Conservation (phyloP, 2,329 filamentous ascomycete genomes). For the Coniochaeta prunicola region DNA sequence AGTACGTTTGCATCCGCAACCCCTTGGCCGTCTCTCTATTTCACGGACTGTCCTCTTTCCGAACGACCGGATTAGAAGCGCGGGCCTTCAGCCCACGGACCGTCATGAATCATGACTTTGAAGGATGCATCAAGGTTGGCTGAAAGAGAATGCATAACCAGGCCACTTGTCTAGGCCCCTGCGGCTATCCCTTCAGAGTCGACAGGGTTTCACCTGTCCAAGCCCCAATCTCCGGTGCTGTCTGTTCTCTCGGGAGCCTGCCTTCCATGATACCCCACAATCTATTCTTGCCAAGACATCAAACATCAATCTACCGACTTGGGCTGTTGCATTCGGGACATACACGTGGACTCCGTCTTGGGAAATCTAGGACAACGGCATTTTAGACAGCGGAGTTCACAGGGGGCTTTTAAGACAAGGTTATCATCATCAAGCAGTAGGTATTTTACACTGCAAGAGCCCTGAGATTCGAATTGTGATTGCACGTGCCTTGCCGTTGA, state of each 20-base stretch:
- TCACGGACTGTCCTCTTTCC: not conserved
- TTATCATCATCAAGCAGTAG: too few species aligned
- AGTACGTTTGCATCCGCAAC: not conserved
- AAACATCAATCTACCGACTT: not conserved
- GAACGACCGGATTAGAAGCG: not conserved
- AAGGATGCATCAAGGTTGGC: not conserved
- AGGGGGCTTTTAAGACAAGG: too few species aligned
- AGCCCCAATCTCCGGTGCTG: not conserved
- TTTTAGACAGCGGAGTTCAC: too few species aligned
- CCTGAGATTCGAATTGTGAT: too few species aligned
- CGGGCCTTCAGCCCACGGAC: not conserved
- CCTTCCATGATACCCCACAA: not conserved
- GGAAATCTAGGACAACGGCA: too few species aligned
- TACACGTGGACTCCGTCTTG: too few species aligned
- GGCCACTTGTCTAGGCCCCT: not conserved
- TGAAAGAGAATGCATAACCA: not conserved
- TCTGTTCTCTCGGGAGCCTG: not conserved
- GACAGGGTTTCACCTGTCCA: not conserved
- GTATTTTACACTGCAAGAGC: too few species aligned
- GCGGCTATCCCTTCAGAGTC: not conserved
- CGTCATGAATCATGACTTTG: not conserved
- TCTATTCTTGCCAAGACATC: not conserved
- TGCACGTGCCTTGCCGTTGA: too few species aligned
- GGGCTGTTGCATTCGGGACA: too few species aligned
- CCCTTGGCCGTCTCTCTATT: not conserved